These are phyloP conservation scores for Acacia acuminata DNA, from an alignment of 306 rosid species.

Conservation along the genomic window DNA sequence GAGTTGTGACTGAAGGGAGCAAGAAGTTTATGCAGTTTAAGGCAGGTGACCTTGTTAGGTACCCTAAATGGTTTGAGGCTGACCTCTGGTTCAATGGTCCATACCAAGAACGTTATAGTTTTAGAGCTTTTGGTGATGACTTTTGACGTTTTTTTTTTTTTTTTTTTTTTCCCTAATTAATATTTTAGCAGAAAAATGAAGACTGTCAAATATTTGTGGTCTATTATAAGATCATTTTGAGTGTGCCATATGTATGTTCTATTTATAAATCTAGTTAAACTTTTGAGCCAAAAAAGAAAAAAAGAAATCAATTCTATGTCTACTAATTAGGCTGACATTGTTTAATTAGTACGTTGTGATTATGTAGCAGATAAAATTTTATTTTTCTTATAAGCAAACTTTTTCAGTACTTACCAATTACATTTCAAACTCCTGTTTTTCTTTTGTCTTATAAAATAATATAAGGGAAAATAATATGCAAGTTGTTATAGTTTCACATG, in stretches of 20 bases:
- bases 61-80: conserved; percentile 92
- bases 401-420: no score
- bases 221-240: neutral
- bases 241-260: neutral
- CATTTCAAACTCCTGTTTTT: no score
- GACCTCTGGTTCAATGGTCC: conserved; percentile 88
- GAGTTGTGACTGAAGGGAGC: conserved; percentile 89
- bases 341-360: no score
- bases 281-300: neutral
- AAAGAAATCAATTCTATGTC: neutral
- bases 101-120: conserved; percentile 83
- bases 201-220: neutral
- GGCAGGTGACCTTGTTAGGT: conserved; percentile 85
- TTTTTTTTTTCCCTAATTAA: neutral
- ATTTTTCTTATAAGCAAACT: no score
- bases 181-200: neutral
- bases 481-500: no score
- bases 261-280: neutral
- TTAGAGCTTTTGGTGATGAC: conserved; percentile 84
- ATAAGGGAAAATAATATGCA: no score
- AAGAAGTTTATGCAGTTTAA: conserved; percentile 70
- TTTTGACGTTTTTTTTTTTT: neutral
- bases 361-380: no score
- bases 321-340: no score
- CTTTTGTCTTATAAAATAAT: no score